Conservation (phyloP, 495 filamentous ascomycete species). For the Sphaerosporella brunnea region DNA sequence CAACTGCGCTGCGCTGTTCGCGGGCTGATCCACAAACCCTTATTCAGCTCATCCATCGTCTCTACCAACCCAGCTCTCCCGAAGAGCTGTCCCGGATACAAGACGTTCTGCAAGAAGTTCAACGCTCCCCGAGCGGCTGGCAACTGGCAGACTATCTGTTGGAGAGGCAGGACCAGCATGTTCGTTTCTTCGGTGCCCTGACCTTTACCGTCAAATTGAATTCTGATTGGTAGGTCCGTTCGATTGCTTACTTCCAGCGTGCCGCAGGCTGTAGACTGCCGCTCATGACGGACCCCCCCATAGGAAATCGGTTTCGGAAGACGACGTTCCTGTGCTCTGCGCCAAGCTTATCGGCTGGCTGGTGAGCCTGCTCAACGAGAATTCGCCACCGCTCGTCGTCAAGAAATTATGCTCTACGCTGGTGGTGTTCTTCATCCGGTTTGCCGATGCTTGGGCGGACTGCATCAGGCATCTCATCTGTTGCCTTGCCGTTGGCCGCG, state of each 20-base stretch:
- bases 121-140: conserved; percentile 68
- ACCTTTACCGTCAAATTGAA: conserved; percentile 90
- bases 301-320: conserved; percentile 43
- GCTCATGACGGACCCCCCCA: conserved; percentile 2
- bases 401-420: conserved; percentile 73
- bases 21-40: neutral
- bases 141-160: conserved; percentile 61
- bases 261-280: no score
- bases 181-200: conserved; percentile 84
- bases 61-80: conserved; percentile 53
- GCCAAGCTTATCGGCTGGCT: conserved; percentile 51
- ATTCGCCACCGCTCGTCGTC: conserved; percentile 46
- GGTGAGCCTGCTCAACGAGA: conserved; percentile 39
- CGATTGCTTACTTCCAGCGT: neutral
- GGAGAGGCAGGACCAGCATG: conserved; percentile 42
- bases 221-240: conserved; percentile 44
- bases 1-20: neutral
- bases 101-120: conserved; percentile 54
- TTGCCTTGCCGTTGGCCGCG: conserved; percentile 39
- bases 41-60: conserved; percentile 39
- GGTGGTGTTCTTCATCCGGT: conserved; percentile 60
- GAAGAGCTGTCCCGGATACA: conserved; percentile 50
- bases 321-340: conserved; percentile 46
- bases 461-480: conserved; percentile 52
- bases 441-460: conserved; percentile 46